These are phyloP conservation scores for Yamadazyma triangularis DNA, from an alignment of 1,139 yeast genomes.

Conservation along the genomic window DNA sequence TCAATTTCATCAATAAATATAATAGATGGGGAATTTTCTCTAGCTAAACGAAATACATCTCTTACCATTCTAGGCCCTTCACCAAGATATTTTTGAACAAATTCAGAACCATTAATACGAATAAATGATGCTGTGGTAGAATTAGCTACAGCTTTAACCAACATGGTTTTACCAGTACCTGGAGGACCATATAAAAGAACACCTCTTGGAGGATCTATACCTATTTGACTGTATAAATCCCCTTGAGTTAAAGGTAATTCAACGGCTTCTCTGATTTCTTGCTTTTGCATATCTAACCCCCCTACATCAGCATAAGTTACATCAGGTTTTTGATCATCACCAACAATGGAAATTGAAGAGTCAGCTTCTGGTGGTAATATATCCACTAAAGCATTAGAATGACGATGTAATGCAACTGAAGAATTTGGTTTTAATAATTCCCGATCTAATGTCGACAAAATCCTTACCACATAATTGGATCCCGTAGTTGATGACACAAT, in stretches of 20 bases:
- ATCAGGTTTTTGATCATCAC: slow-evolving; percentile 91
- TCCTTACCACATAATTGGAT: slow-evolving; percentile 92
- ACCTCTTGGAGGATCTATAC: slow-evolving; percentile 99
- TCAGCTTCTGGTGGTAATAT: slow-evolving; percentile 99
- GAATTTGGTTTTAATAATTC: slow-evolving; percentile 93
- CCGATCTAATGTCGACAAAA: slow-evolving; percentile 88
- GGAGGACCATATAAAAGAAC: slow-evolving; percentile 97
- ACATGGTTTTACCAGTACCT: slow-evolving; percentile 98
- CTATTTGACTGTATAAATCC: slow-evolving; percentile 93
- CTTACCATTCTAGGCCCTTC: slow-evolving; percentile 99
- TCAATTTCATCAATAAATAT: slow-evolving; percentile 98
- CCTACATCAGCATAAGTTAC: slow-evolving; percentile 93
- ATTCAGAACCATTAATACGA: slow-evolving; percentile 96
- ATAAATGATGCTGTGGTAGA: slow-evolving; percentile 93
- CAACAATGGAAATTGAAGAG: slow-evolving; percentile 90
- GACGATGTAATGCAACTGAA: slow-evolving; percentile 96
- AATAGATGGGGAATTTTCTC: slow-evolving; percentile 95
- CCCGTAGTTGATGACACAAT: slow-evolving; percentile 98
- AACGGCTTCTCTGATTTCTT: slow-evolving; percentile 97
- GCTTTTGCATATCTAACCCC: slow-evolving; percentile 98
- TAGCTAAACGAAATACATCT: slow-evolving; percentile 93
- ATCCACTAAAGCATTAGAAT: slow-evolving; percentile 95
- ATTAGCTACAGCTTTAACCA: slow-evolving; percentile 98
- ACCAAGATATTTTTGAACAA: slow-evolving; percentile 96
- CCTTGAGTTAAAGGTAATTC: slow-evolving; percentile 96